A percentile compares a stretch with the other conserved stretches of the same genome.
Conservation (phyloP, 192 early-diverging fungal species). For the Podila verticillata region DNA sequence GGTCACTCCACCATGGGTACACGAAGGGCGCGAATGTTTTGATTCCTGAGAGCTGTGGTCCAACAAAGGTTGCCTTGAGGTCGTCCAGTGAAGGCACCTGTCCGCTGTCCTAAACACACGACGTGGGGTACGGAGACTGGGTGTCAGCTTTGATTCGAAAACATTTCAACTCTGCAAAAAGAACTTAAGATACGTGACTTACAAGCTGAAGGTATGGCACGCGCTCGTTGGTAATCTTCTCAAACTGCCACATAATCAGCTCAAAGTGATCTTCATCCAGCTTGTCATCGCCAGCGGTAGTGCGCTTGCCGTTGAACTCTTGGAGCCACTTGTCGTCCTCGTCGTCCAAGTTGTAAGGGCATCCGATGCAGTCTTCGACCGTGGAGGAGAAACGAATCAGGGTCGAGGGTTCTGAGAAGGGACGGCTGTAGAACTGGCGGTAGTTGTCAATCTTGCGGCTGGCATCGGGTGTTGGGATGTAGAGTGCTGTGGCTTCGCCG, state of each 20-base stretch:
- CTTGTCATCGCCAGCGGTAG: slow-evolving; percentile 25
- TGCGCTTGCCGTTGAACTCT: slow-evolving; percentile 52
- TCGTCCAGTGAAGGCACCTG: slow-evolving; percentile 53
- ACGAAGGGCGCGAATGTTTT: slow-evolving; percentile 20
- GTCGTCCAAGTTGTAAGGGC: slow-evolving; percentile 91
- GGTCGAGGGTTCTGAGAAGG: slow-evolving; percentile 78
- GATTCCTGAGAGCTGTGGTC: slow-evolving; percentile 44
- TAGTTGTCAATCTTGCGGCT: slow-evolving; percentile 74
- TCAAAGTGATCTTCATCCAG: slow-evolving; percentile 84
- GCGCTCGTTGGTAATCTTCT: slow-evolving; percentile 72
- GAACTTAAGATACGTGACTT: slow-evolving; percentile 16
- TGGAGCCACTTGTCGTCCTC: slow-evolving; percentile 80
- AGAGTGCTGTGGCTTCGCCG: slow-evolving; percentile 62
- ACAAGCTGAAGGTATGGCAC: slow-evolving; percentile 54
- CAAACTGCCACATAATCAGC: slow-evolving; percentile 78
- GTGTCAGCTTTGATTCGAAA: background rate
- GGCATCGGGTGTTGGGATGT: slow-evolving; percentile 96
- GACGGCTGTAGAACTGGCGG: slow-evolving; percentile 70
- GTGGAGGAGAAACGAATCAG: slow-evolving; percentile 88
- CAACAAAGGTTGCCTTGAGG: slow-evolving; percentile 49
- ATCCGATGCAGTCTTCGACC: slow-evolving; percentile 88
- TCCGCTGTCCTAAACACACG: slow-evolving; percentile 30
- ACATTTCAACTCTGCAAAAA: background rate
- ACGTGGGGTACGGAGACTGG: background rate
- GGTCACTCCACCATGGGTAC: slow-evolving; percentile 48